phyloP scores from a whole-genome alignment of 73 alveolate species.

The Paramecium tetraurelia region DNA sequence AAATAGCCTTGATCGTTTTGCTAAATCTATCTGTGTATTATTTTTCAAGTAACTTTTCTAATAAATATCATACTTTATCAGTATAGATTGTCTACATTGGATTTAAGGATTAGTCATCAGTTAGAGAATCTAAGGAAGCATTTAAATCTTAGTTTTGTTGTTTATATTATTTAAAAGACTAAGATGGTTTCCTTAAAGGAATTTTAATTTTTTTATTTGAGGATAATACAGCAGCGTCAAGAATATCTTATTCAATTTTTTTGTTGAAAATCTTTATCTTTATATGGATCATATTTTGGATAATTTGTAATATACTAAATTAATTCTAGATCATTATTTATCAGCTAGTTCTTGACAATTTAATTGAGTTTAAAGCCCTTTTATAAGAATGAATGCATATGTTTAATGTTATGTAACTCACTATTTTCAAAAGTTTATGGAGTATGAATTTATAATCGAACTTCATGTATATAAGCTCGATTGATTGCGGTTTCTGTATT shows the following conservation, averaged over 20 bases:
- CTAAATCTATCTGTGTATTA: slow-evolving; percentile 4
- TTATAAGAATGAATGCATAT: background rate
- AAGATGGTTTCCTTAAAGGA: background rate
- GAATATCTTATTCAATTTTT: background rate
- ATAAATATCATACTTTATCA: background rate
- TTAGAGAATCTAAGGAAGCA: background rate
- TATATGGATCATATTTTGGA: background rate
- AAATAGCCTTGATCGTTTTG: background rate
- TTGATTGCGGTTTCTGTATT: background rate
- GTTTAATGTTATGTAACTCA: background rate
- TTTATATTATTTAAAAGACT: background rate
- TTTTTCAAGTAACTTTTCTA: background rate
- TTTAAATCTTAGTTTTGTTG: background rate
- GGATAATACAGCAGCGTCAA: background rate
- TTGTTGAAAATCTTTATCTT: background rate
- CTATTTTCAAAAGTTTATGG: background rate
- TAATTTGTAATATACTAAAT: background rate
- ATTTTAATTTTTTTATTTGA: background rate
- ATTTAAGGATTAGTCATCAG: slow-evolving; percentile 1
- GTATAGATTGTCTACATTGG: background rate
- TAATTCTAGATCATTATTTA: slow-evolving; percentile 10
- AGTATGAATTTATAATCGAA: background rate
- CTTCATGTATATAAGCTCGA: slow-evolving; percentile 20
- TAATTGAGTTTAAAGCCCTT: background rate
- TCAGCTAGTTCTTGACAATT: background rate